Evolutionary conservation across 2,329 filamentous ascomycete species (phyloP).

Genomic region (Scytalidium sp.): DNA sequence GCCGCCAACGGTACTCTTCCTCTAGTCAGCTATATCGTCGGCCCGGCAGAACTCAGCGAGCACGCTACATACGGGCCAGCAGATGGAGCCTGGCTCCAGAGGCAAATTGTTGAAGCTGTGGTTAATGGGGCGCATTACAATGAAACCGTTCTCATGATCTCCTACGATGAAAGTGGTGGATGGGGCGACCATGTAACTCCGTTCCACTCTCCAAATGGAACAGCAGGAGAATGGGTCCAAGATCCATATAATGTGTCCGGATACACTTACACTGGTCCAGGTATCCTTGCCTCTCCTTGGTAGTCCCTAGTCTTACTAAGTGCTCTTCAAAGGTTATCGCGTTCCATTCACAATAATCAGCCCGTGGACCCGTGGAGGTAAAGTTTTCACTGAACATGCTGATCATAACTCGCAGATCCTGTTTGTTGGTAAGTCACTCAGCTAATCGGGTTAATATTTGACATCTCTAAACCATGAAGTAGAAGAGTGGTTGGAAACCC

Average conservation of each 20-base stretch:
- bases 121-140: conserved; percentile 44
- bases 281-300: conserved; percentile 18
- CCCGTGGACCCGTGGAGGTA: conserved; percentile 50
- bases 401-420: conserved; percentile 55
- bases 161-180: conserved; percentile 51
- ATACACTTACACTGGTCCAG: conserved; percentile 38
- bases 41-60: conserved; percentile 47
- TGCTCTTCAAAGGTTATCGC: conserved; percentile 36
- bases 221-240: conserved; percentile 50
- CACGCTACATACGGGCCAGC: conserved; percentile 49
- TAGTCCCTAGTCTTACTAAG: no score
- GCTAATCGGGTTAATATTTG: no score
- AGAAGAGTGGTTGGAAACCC: conserved; percentile 45
- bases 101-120: conserved; percentile 47
- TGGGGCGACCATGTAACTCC: conserved; percentile 54
- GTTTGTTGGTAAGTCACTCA: no score
- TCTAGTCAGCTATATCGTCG: conserved; percentile 46
- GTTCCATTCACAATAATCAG: conserved; percentile 54
- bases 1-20: conserved; percentile 49
- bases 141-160: conserved; percentile 45
- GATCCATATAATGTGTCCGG: conserved; percentile 39
- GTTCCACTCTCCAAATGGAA: conserved; percentile 44
- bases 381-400: conserved; percentile 50
- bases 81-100: conserved; percentile 52
- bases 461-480: no score